Base-by-base conservation (phyloP, 257 asterid species). In the Plantago elongata region DNA sequence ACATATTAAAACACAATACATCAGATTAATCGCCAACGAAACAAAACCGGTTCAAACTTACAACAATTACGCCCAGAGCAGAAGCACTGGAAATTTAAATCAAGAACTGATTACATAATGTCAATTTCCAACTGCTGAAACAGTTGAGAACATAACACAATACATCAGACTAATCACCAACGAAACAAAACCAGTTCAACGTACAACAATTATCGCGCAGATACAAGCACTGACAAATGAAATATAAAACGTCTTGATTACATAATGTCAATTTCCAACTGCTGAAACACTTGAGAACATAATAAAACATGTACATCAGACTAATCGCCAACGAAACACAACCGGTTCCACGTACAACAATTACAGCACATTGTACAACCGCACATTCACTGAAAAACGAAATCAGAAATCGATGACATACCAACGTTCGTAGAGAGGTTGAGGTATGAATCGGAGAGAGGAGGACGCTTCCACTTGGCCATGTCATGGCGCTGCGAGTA, bases 181-280 rank as follows among this genome's bases (percentile, higher is more conserved):
- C n/a, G 4, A 13, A 22, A 29, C 14, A 34, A 55, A 27, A 38
- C 13, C 27, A 2, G 27, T 2, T 22, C 7, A 2, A 48, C 1
- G 52, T 48, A 48, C 52, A 48, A 49, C 54, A 49, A 49, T 49
- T 9, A 49, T n/a, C n/a, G n/a, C n/a, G n/a, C n/a, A n/a, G n/a
- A n/a, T n/a, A n/a, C n/a, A 50, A 54, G 27, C 1, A 11, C 61
- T 11, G 2, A n/a, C n/a, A n/a, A n/a, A n/a, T n/a, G 3, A n/a
- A 49, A 58, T 15, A 8, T 3, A 58, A 40, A 6, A 18, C 45
- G n/a, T n/a, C n/a, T n/a, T n/a, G n/a, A n/a, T n/a, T n/a, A n/a
- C 48, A 94, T 96, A 58, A 93, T 85, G 11, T 93, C 96, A 54
- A 93, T 89, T 65, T 93, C 99, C 84, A 93, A 65, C 77, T 93